Evolutionary conservation across 768 basidiomycete genomes (phyloP).

Genomic region (Termitomyces sp.): DNA sequence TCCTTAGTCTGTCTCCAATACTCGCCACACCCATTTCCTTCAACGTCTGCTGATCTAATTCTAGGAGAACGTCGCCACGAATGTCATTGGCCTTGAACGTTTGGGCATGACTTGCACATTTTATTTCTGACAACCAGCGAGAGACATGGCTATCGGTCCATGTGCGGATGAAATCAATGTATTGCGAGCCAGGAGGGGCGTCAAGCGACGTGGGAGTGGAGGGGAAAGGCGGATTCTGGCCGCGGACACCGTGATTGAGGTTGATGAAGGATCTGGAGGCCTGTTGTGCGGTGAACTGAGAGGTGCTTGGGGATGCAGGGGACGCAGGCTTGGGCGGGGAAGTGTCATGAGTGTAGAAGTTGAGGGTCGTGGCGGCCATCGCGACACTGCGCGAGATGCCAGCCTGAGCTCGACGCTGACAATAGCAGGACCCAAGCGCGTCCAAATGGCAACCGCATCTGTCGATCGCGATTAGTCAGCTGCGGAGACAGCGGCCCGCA

Average conservation of each 20-base stretch:
- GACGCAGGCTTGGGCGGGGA: slow-evolving; percentile 33
- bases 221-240: slow-evolving; percentile 37
- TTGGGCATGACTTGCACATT: slow-evolving; percentile 60
- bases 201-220: slow-evolving; percentile 44
- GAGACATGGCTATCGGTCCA: slow-evolving; percentile 72
- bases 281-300: slow-evolving; percentile 31
- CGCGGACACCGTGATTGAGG: slow-evolving; percentile 29
- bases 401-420: too few species aligned
- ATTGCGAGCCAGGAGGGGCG: slow-evolving; percentile 52
- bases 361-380: slow-evolving; percentile 15
- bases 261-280: slow-evolving; percentile 36
- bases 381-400: too few species aligned
- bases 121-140: slow-evolving; percentile 74
- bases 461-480: background rate
- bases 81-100: slow-evolving; percentile 87
- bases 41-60: slow-evolving; percentile 80
- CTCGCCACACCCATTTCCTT: slow-evolving; percentile 88
- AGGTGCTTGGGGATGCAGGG: slow-evolving; percentile 33
- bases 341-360: slow-evolving; percentile 12
- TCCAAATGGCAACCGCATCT: background rate
- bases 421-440: background rate
- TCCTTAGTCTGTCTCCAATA: slow-evolving; percentile 88
- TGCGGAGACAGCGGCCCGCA: background rate
- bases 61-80: slow-evolving; percentile 84
- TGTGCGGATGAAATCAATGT: slow-evolving; percentile 57